Evolutionary conservation across 257 asterid species (phyloP).

Genomic region (Capsicum baccatum): DNA sequence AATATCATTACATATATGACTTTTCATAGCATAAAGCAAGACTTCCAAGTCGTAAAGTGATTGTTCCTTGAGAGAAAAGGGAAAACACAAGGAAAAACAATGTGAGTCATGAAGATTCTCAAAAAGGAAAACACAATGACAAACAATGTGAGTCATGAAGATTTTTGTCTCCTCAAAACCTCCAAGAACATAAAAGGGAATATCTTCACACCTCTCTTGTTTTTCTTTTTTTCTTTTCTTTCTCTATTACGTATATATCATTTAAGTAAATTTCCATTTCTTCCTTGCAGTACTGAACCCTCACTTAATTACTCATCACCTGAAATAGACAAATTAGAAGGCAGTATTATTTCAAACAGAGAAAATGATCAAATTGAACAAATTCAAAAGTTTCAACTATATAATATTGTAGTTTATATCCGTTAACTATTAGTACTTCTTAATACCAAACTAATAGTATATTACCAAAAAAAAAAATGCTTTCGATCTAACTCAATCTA

Average conservation of each 20-base stretch:
- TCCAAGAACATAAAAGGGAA: conserved; percentile 11
- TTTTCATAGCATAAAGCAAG: neutral
- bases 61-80: conserved; percentile 15
- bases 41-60: neutral
- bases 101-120: conserved; percentile 10
- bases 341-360: neutral
- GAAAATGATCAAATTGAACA: neutral
- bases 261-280: neutral
- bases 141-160: conserved; percentile 18
- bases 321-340: conserved; percentile 20
- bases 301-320: conserved; percentile 33
- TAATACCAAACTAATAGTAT: neutral
- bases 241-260: neutral
- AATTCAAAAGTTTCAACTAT: neutral
- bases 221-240: neutral
- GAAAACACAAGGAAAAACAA: conserved; percentile 17
- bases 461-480: neutral
- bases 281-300: neutral
- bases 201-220: conserved; percentile 5
- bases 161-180: conserved; percentile 14
- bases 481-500: neutral
- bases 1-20: neutral
- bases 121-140: neutral
- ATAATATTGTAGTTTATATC: neutral
- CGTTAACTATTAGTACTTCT: neutral